phyloP scores from a whole-genome alignment of 2,329 filamentous ascomycete species.

The Colletotrichum spaethianum region DNA sequence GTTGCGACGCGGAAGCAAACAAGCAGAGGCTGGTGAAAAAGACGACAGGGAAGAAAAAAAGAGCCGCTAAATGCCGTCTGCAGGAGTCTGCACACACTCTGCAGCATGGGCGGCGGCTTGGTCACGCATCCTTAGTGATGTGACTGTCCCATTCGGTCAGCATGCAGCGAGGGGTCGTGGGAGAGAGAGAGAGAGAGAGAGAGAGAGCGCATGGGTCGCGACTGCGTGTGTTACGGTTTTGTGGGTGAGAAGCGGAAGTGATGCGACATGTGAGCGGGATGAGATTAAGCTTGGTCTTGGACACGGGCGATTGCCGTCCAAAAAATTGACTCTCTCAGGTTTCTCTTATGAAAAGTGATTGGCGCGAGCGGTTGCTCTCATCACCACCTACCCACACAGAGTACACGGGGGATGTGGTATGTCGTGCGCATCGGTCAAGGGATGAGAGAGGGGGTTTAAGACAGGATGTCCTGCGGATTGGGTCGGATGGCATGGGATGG shows the following conservation, averaged over 20 bases:
- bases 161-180: slow-evolving; percentile 25
- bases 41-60: slow-evolving; percentile 1
- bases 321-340: not conserved
- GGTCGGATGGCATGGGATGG: not conserved
- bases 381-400: not conserved
- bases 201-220: not conserved
- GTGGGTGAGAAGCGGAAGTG: not conserved
- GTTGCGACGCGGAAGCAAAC: not conserved
- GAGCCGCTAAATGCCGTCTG: slow-evolving; percentile 36
- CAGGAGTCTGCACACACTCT: slow-evolving; percentile 33
- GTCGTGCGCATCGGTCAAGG: slow-evolving; percentile 10
- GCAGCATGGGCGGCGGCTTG: slow-evolving; percentile 26
- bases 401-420: not conserved
- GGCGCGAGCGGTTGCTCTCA: not conserved
- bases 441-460: not conserved
- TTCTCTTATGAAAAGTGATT: not conserved
- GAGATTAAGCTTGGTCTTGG: slow-evolving; percentile 15
- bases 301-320: slow-evolving; percentile 17
- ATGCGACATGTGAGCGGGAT: slow-evolving; percentile 28
- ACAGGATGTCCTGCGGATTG: not conserved
- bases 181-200: not conserved
- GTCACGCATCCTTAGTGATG: slow-evolving; percentile 27
- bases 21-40: not conserved
- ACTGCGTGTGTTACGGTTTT: not conserved
- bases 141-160: slow-evolving; percentile 22